Conservation (phyloP, 2,329 filamentous ascomycete species). For the Botrytis hyacinthi region DNA sequence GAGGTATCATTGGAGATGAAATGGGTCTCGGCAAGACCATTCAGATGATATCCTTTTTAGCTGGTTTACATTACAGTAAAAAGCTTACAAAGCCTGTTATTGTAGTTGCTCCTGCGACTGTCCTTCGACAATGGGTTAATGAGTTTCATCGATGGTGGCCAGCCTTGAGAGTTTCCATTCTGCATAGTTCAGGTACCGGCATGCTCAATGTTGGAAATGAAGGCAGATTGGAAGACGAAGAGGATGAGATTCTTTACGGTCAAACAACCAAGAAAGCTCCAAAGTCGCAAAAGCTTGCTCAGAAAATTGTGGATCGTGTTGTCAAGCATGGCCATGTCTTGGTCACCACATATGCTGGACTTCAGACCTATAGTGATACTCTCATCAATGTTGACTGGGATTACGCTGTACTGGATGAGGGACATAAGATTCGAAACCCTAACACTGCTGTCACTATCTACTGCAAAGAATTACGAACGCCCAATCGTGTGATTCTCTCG, state of each 20-base stretch:
- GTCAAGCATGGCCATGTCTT: constrained; percentile 84
- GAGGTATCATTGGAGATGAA: constrained; percentile 93
- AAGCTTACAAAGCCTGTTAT: constrained; percentile 82
- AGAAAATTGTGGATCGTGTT: constrained; percentile 78
- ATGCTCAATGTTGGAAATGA: constrained; percentile 82
- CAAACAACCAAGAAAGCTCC: constrained; percentile 43
- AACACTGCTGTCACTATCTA: constrained; percentile 93
- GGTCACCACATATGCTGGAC: constrained; percentile 90
- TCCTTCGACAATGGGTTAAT: constrained; percentile 96
- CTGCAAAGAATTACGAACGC: constrained; percentile 88
- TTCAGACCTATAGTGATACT: constrained; percentile 87
- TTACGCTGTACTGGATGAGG: constrained; percentile 92
- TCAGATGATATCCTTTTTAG: constrained; percentile 65
- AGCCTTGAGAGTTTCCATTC: constrained; percentile 90
- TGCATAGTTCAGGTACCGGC: constrained; percentile 93
- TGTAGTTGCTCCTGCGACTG: constrained; percentile 88
- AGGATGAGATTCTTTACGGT: constrained; percentile 46
- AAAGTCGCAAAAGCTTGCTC: constrained; percentile 67
- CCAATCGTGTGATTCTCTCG: constrained; percentile 88
- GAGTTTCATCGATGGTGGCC: constrained; percentile 99
- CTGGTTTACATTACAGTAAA: constrained; percentile 87
- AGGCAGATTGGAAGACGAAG: constrained; percentile 54
- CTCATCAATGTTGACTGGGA: constrained; percentile 85
- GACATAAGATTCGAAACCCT: constrained; percentile 96
- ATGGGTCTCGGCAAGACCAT: constrained; percentile 99